These are phyloP conservation scores for Pleurostoma richardsiae DNA, from an alignment of 2,329 filamentous ascomycete species.

Conservation along the genomic window DNA sequence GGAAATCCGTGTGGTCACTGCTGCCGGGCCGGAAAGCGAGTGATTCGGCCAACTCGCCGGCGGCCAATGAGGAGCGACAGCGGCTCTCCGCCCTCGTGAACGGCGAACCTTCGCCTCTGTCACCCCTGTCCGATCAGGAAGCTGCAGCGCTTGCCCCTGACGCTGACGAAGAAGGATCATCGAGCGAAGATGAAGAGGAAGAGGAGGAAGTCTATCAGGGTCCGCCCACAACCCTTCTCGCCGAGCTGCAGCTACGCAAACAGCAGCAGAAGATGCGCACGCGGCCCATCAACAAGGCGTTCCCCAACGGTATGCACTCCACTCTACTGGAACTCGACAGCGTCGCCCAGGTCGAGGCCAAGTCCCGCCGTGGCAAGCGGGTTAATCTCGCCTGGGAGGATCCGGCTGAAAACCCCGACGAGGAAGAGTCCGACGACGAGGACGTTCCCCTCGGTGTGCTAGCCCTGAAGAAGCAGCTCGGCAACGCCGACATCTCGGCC, in stretches of 20 bases:
- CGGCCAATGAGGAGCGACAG: constrained; percentile 8
- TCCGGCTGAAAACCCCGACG: constrained; percentile 38
- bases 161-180: constrained; percentile 17
- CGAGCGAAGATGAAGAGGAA: constrained; percentile 36
- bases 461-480: constrained; percentile 57
- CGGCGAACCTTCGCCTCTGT: constrained; percentile 7
- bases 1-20: constrained; percentile 11
- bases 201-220: constrained; percentile 55
- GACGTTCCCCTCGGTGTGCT: constrained; percentile 86
- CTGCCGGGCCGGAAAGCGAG: constrained; percentile 13
- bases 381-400: constrained; percentile 92
- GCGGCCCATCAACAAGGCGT: constrained; percentile 55
- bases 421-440: constrained; percentile 66
- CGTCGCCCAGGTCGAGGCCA: constrained; percentile 78
- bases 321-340: constrained; percentile 88
- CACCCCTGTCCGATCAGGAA: neutral
- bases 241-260: constrained; percentile 88
- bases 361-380: constrained; percentile 66
- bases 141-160: constrained; percentile 13
- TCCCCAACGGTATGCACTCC: constrained; percentile 78
- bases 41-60: neutral
- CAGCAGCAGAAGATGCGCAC: constrained; percentile 80
- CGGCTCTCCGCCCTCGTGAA: constrained; percentile 11
- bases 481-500: constrained; percentile 35
- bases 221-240: constrained; percentile 82